These are phyloP conservation scores for Fusarium odoratissimum DNA, from an alignment of 2,329 filamentous ascomycete genomes.

Conservation along the genomic window DNA sequence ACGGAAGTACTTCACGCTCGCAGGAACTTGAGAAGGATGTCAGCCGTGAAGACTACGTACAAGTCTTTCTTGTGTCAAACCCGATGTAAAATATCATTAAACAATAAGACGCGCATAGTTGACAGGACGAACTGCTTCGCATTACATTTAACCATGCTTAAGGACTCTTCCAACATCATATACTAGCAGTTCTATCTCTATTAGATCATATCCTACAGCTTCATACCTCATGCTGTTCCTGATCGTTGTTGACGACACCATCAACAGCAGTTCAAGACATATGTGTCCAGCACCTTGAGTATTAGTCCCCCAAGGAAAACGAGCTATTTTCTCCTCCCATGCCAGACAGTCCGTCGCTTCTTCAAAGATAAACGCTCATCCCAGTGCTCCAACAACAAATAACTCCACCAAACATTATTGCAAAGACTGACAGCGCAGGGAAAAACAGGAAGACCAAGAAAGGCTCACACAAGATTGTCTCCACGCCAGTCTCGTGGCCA, in stretches of 20 bases:
- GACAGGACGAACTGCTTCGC: not conserved
- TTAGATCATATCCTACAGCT: slow-evolving; percentile 42
- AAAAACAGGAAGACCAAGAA: slow-evolving; percentile 13
- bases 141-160: slow-evolving; percentile 23
- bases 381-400: slow-evolving; percentile 39
- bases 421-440: slow-evolving; percentile 23
- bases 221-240: slow-evolving; percentile 27
- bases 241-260: not conserved
- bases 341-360: slow-evolving; percentile 21
- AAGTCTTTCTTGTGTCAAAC: not conserved
- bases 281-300: slow-evolving; percentile 7
- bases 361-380: slow-evolving; percentile 40
- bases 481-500: slow-evolving; percentile 23
- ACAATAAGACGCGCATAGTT: not conserved
- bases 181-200: slow-evolving; percentile 35
- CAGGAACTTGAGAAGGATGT: not conserved
- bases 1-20: not conserved
- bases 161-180: not conserved
- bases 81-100: not conserved
- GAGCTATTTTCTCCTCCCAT: not conserved
- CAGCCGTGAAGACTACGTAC: not conserved
- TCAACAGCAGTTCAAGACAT: slow-evolving; percentile 4
- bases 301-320: not conserved
- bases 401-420: slow-evolving; percentile 29
- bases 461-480: slow-evolving; percentile 26